Percentiles rank a stretch among this genome's conserved stretches.
Evolutionary conservation across 768 basidiomycete genomes (phyloP).

Genomic region (Mrakia frigida): DNA sequence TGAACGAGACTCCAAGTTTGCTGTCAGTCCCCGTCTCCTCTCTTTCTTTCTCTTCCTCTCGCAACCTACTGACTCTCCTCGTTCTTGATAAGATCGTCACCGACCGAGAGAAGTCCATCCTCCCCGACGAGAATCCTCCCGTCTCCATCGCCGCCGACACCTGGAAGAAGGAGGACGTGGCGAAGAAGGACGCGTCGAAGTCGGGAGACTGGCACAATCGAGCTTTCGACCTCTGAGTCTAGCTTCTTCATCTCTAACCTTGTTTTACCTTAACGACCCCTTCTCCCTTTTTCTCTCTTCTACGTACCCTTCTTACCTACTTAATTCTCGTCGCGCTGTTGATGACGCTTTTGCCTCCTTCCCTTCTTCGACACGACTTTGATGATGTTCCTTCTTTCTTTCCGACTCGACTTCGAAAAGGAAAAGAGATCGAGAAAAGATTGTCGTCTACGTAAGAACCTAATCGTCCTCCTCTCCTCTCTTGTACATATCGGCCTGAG

Average conservation of each 20-base stretch:
- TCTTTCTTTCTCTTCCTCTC: neutral
- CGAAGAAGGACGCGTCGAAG: neutral
- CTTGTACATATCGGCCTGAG: conserved; percentile 1
- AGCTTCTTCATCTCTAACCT: neutral
- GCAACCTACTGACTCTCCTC: neutral
- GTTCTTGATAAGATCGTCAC: neutral
- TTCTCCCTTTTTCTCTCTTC: neutral
- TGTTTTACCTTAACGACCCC: neutral
- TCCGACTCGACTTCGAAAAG: too few species aligned
- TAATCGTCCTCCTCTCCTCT: neutral
- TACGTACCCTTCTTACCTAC: neutral
- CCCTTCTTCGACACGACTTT: too few species aligned
- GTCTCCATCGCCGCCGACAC: neutral
- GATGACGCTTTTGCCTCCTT: too few species aligned
- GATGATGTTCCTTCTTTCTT: too few species aligned
- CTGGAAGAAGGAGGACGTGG: too few species aligned
- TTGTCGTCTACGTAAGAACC: too few species aligned
- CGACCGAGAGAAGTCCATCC: neutral
- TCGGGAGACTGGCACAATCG: neutral
- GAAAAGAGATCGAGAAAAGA: too few species aligned
- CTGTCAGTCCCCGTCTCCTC: conserved; percentile 7
- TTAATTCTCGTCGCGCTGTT: neutral
- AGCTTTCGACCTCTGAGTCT: conserved; percentile 2
- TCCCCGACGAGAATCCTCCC: neutral
- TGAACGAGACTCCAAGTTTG: conserved; percentile 27